Percentiles rank a stretch among this genome's conserved stretches.
phyloP scores from a whole-genome alignment of 2,329 filamentous ascomycete species.

The Aureobasidium leucospermi region DNA sequence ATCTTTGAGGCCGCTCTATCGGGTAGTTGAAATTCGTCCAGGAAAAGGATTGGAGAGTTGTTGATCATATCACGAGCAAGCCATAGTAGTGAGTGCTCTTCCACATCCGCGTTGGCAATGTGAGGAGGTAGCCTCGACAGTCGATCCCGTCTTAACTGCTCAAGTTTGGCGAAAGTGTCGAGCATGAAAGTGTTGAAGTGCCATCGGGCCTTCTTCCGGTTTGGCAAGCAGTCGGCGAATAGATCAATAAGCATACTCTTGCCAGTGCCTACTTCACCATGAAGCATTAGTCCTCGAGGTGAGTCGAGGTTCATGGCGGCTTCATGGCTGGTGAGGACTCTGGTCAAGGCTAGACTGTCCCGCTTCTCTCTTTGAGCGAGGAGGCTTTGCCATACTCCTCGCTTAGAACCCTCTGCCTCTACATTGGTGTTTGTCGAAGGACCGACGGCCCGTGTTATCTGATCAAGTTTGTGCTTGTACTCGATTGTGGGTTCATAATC shows the following conservation, averaged over 20 bases:
- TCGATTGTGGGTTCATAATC: constrained; percentile 69
- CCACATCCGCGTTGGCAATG: constrained; percentile 24
- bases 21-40: constrained; percentile 79
- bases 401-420: constrained; percentile 14
- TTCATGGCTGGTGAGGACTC: constrained; percentile 63
- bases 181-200: constrained; percentile 87
- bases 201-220: constrained; percentile 64
- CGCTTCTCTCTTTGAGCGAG: constrained; percentile 48
- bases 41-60: constrained; percentile 66
- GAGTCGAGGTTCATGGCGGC: constrained; percentile 64
- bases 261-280: constrained; percentile 74
- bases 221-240: constrained; percentile 70
- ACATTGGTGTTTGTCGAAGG: constrained; percentile 17
- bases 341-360: constrained; percentile 55
- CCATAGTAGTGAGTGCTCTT: constrained; percentile 64
- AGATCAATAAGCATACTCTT: constrained; percentile 82
- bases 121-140: constrained; percentile 14
- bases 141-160: constrained; percentile 49
- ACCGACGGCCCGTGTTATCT: constrained; percentile 44
- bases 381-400: constrained; percentile 46
- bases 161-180: constrained; percentile 64
- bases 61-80: constrained; percentile 70
- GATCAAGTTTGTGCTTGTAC: constrained; percentile 58
- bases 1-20: constrained; percentile 73
- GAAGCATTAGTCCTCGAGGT: constrained; percentile 67